Conservation (phyloP, 2,329 filamentous ascomycete species). For the Fusarium circinatum region DNA sequence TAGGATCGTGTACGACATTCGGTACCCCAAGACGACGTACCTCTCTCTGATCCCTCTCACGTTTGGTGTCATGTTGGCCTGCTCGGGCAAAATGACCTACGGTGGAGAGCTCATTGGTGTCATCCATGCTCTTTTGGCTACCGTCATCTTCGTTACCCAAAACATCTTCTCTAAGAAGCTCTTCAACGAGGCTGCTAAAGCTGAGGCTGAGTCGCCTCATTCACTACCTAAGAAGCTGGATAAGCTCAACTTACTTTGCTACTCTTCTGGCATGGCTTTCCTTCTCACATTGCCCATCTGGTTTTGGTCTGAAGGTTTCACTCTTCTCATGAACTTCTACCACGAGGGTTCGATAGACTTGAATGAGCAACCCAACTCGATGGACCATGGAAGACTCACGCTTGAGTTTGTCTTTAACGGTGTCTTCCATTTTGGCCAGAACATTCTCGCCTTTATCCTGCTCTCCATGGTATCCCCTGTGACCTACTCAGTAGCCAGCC, state of each 20-base stretch:
- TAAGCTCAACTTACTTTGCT: conserved; percentile 95
- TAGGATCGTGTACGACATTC: conserved; percentile 86
- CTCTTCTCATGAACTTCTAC: conserved; percentile 80
- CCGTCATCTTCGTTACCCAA: conserved; percentile 94
- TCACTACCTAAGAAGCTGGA: conserved; percentile 82
- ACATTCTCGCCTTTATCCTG: conserved; percentile 92
- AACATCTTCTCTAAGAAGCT: conserved; percentile 99
- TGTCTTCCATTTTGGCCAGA: conserved; percentile 95
- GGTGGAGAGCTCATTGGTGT: conserved; percentile 92
- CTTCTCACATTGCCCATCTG: conserved; percentile 89
- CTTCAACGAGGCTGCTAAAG: conserved; percentile 91
- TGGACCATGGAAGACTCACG: conserved; percentile 77
- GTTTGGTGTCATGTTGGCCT: conserved; percentile 93
- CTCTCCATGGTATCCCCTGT: conserved; percentile 95
- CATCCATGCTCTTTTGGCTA: conserved; percentile 86
- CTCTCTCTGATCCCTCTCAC: conserved; percentile 91
- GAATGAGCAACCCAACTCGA: conserved; percentile 68
- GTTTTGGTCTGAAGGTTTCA: conserved; percentile 89
- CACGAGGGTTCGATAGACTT: conserved; percentile 80
- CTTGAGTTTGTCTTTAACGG: conserved; percentile 98
- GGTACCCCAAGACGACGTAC: conserved; percentile 88
- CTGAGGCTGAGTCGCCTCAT: conserved; percentile 77
- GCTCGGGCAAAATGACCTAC: conserved; percentile 82
- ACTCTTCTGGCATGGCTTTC: conserved; percentile 95
- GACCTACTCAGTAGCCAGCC: conserved; percentile 93